A percentile compares a stretch with the other conserved stretches of the same genome.
phyloP scores from a whole-genome alignment of 129 eudicot genomes.

The Ambrosia trifida region DNA sequence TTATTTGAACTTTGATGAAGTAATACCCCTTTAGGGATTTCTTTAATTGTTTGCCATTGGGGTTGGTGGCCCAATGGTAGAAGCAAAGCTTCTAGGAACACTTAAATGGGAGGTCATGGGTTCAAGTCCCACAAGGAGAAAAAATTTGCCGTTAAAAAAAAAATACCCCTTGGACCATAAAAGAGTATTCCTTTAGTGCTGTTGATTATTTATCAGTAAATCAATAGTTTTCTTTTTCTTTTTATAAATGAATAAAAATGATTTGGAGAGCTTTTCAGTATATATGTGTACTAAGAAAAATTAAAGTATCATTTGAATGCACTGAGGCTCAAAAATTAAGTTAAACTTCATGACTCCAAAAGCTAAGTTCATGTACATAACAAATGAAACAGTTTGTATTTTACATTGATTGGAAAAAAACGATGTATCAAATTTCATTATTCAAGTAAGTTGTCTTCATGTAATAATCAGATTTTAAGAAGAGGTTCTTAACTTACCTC shows the following conservation, averaged over 20 bases:
- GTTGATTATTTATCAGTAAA: neutral
- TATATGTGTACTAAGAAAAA: no score
- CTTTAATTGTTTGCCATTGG: no score
- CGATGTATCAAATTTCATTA: neutral
- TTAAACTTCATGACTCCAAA: neutral
- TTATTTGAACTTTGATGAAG: neutral
- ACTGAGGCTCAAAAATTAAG: neutral
- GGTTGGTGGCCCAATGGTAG: no score
- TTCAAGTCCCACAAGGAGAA: no score
- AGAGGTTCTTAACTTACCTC: constrained; percentile 66
- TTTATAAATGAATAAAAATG: no score
- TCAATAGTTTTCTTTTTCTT: no score
- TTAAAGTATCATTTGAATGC: neutral
- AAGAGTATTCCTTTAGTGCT: neutral
- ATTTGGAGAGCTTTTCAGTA: no score
- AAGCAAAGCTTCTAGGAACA: no score
- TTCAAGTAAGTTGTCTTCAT: neutral
- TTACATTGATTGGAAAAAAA: neutral
- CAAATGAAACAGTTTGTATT: neutral
- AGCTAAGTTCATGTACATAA: neutral
- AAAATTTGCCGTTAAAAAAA: no score
- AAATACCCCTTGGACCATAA: neutral
- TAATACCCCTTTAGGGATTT: neutral
- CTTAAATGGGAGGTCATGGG: no score
- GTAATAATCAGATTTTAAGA: constrained; percentile 58